Percentiles rank a stretch among this genome's conserved stretches.
Evolutionary conservation across 2,329 filamentous ascomycete genomes (phyloP).

Genomic region (Fusarium gaditjirri): DNA sequence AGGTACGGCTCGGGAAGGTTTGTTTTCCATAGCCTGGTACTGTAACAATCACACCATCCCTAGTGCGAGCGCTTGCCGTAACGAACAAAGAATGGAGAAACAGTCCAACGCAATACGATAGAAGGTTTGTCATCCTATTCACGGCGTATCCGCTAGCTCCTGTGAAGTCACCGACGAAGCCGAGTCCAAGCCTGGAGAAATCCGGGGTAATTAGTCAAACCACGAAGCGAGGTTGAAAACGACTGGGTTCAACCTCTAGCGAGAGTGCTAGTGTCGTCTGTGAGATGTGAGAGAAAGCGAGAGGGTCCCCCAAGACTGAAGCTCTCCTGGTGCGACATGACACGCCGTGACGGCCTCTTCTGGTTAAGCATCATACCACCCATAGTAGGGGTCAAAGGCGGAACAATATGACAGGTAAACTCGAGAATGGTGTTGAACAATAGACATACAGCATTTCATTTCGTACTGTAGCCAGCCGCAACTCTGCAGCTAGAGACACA

Average conservation of each 20-base stretch:
- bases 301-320: slow-evolving; percentile 11
- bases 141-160: slow-evolving; percentile 22
- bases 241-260: not conserved
- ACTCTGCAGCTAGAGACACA: not conserved
- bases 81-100: not conserved
- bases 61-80: slow-evolving; percentile 4
- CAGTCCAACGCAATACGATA: not conserved
- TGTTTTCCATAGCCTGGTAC: slow-evolving; percentile 24
- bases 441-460: not conserved
- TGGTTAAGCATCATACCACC: slow-evolving; percentile 8
- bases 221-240: not conserved
- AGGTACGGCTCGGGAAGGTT: slow-evolving; percentile 14
- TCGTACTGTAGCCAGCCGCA: not conserved
- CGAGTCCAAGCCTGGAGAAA: slow-evolving; percentile 27
- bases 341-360: slow-evolving; percentile 13
- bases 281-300: not conserved
- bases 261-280: not conserved
- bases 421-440: slow-evolving; percentile 12
- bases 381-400: not conserved
- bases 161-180: slow-evolving; percentile 22
- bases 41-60: slow-evolving; percentile 15
- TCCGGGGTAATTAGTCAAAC: slow-evolving; percentile 29
- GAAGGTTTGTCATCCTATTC: not conserved
- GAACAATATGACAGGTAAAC: slow-evolving; percentile 29
- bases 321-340: slow-evolving; percentile 20